Conservation (phyloP, 2,329 filamentous ascomycete genomes). For the Colletotrichum plurivorum region DNA sequence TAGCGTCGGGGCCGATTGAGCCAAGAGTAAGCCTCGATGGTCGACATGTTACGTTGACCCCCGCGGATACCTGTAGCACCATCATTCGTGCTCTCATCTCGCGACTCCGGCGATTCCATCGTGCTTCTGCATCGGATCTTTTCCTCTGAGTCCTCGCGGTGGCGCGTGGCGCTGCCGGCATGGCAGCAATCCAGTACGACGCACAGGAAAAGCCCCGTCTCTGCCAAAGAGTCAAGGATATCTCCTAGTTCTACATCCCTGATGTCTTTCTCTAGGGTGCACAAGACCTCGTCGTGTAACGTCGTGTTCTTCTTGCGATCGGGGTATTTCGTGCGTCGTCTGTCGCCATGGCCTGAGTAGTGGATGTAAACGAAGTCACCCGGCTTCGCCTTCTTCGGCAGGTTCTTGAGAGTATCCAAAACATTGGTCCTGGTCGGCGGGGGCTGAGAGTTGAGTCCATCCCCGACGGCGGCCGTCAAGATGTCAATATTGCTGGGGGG, state of each 20-base stretch:
- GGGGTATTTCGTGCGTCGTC: not conserved
- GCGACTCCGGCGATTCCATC: not conserved
- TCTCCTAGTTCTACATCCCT: not conserved
- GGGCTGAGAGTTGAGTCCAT: not conserved
- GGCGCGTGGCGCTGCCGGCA: not conserved
- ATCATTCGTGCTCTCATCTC: not conserved
- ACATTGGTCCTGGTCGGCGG: not conserved
- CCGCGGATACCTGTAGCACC: not conserved
- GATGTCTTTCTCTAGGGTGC: not conserved
- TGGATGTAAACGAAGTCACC: slow-evolving; percentile 12
- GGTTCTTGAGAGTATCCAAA: not conserved
- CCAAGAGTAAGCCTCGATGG: not conserved
- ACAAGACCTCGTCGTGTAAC: not conserved
- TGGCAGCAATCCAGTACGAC: not conserved
- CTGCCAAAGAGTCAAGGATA: not conserved
- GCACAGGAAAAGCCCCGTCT: not conserved
- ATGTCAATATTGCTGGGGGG: not conserved
- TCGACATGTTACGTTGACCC: not conserved
- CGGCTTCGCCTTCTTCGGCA: not conserved
- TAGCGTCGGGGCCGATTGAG: not conserved
- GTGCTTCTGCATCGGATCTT: not conserved
- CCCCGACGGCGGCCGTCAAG: not conserved
- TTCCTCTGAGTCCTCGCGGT: not conserved
- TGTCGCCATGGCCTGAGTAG: slow-evolving; percentile 12
- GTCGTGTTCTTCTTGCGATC: not conserved